phyloP scores from a whole-genome alignment of 2,329 filamentous ascomycete species.

The Penicillium psychrosexuale region DNA sequence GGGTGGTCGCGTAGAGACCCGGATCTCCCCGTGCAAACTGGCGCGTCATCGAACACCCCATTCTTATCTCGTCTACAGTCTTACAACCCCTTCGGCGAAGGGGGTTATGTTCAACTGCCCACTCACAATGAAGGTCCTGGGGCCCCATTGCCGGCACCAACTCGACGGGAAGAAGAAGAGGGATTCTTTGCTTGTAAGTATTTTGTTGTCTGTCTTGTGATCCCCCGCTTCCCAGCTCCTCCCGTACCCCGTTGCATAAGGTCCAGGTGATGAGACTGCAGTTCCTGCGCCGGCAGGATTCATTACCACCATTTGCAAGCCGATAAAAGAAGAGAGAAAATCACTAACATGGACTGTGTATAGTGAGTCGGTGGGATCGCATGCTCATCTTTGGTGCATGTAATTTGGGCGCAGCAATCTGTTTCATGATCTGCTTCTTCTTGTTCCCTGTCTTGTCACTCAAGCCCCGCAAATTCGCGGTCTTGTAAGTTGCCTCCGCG shows the following conservation, averaged over 20 bases:
- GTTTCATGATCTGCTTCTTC: slow-evolving; percentile 87
- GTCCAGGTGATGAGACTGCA: slow-evolving; percentile 35
- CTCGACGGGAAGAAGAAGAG: slow-evolving; percentile 87
- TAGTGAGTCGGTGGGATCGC: slow-evolving; percentile 97
- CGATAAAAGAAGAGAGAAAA: slow-evolving; percentile 18
- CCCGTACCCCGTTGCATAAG: slow-evolving; percentile 12
- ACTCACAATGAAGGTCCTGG: slow-evolving; percentile 72
- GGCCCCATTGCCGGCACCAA: slow-evolving; percentile 80
- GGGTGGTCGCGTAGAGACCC: slow-evolving; percentile 86
- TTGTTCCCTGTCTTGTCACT: slow-evolving; percentile 79
- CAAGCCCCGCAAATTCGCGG: slow-evolving; percentile 89
- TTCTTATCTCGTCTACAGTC: slow-evolving; percentile 78
- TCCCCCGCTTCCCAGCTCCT: slow-evolving; percentile 7
- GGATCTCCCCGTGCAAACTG: slow-evolving; percentile 70
- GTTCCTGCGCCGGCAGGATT: slow-evolving; percentile 40
- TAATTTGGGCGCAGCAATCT: slow-evolving; percentile 82
- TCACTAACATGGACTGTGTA: slow-evolving; percentile 23
- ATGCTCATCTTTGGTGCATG: slow-evolving; percentile 87
- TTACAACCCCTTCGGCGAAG: slow-evolving; percentile 76
- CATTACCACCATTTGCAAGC: slow-evolving; percentile 11
- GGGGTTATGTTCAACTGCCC: slow-evolving; percentile 86
- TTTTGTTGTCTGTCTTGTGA: slow-evolving; percentile 22
- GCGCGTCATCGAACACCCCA: slow-evolving; percentile 60
- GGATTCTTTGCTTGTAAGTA: slow-evolving; percentile 92
- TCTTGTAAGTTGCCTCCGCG: slow-evolving; percentile 69